Evolutionary conservation across 371 early-diverging fungal species (phyloP).

Genomic region (Rhizomucor pusillus): DNA sequence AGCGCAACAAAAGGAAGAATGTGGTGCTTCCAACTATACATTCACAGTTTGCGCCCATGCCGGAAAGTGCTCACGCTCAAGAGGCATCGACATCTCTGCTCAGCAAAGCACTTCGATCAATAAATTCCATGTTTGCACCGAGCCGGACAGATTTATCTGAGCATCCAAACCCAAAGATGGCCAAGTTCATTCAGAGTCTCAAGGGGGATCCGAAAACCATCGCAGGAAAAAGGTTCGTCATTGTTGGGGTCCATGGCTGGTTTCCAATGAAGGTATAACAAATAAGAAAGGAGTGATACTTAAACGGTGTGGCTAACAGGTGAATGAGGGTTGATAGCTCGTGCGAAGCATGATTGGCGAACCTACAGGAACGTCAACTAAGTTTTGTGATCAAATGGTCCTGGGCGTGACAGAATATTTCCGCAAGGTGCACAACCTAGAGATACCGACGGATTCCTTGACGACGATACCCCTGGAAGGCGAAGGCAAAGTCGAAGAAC

Average conservation of each 20-base stretch:
- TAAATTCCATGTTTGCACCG: conserved; percentile 20
- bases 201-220: conserved; percentile 20
- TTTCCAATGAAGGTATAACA: conserved; percentile 66
- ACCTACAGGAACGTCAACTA: conserved; percentile 87
- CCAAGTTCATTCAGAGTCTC: conserved; percentile 31
- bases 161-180: conserved; percentile 6
- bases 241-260: conserved; percentile 92
- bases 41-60: conserved; percentile 6
- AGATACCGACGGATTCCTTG: conserved; percentile 57
- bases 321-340: no score
- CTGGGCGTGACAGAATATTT: conserved; percentile 62
- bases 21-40: conserved; percentile 15
- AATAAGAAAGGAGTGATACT: no score
- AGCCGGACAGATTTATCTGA: conserved; percentile 2
- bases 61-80: background rate
- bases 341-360: conserved; percentile 84
- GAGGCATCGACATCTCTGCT: conserved; percentile 3
- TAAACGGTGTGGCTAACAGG: no score
- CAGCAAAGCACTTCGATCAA: conserved; percentile 14
- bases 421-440: conserved; percentile 54
- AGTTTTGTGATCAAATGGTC: conserved; percentile 88
- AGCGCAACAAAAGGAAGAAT: conserved; percentile 9
- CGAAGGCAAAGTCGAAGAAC: conserved; percentile 85
- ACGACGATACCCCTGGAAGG: conserved; percentile 85
- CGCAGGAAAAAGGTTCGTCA: conserved; percentile 47